Evolutionary conservation across 495 filamentous ascomycete species (phyloP), one percentile per base, ranked within the genome.

Genomic region (Poronia punctata): DNA sequence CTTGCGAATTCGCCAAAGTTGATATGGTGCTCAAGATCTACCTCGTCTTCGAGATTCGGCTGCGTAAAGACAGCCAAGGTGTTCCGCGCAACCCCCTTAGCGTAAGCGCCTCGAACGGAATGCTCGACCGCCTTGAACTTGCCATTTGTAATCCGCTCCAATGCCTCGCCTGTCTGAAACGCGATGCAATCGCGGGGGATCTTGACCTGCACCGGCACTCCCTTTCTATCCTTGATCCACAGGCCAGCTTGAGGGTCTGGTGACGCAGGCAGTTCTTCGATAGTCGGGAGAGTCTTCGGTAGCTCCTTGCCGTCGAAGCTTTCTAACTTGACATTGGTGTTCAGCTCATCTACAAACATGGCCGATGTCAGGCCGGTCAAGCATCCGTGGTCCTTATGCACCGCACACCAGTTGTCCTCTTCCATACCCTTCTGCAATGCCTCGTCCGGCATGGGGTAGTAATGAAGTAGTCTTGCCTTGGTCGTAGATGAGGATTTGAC

Each of bases 21-120:
- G 34, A 80, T 73, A 17, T 83, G 80, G 46, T 72, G 67, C 54
- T 80, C 72, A 35, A 68, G 65, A 59, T 87, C 84, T 11, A 98
- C 86, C 66, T 82, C 77, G 50, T 95, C 92, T 37, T 76, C 82
- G 32, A 98, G 60, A 68, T 95, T 94, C 27, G 92, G 92, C 71
- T 98, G 92, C 32, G 92, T 98, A 60, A 98, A 98, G 20, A 98
- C 88, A 4, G 92, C 92, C 41, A 98, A 66, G 35, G 92, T 98
- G 68, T 96, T 97, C 46, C 92, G 71, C 29, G 89, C 88, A 44
- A 94, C 74, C 30, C 66, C 63, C 17, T 61, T 66, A 12, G 54
- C 64, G 50, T 61, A 60, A 41, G 56, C 59, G 1, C 88, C 92
- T 47, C 82, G 78, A 14, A 98, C 92, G 62, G 94, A 96, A 71